Conservation (phyloP, 495 filamentous ascomycete genomes). For the Aspergillus homomorphus region DNA sequence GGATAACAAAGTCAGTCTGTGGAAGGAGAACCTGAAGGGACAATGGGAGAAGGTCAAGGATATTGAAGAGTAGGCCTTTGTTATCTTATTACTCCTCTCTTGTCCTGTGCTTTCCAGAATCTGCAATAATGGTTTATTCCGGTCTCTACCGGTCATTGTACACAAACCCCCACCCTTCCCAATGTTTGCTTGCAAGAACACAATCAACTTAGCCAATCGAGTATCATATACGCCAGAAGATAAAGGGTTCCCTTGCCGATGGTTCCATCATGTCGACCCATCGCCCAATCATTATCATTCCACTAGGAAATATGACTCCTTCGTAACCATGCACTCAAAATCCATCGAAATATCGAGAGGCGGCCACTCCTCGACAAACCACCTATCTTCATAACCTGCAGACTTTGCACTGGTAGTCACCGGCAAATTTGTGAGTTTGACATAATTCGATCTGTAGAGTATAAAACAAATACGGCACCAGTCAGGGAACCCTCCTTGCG, state of each 20-base stretch:
- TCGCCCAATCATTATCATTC: constrained; percentile 45
- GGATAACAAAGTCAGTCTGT: constrained; percentile 90
- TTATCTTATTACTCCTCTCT: constrained; percentile 14
- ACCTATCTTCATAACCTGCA: constrained; percentile 9
- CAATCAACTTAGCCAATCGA: not conserved
- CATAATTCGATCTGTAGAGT: constrained; percentile 22
- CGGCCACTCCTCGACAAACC: constrained; percentile 20
- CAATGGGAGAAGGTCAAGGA: constrained; percentile 94
- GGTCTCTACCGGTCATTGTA: constrained; percentile 6
- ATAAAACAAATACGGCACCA: constrained; percentile 46
- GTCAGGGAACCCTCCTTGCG: constrained; percentile 31
- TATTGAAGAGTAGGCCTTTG: constrained; percentile 72
- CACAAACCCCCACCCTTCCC: no score
- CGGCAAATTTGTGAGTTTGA: not conserved
- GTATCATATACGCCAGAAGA: not conserved
- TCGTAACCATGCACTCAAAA: constrained; percentile 43
- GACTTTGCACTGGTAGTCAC: constrained; percentile 1
- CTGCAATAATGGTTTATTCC: constrained; percentile 12
- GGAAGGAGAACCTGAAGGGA: constrained; percentile 60
- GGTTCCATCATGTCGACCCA: constrained; percentile 37
- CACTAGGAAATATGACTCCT: constrained; percentile 49
- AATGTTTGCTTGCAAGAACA: not conserved
- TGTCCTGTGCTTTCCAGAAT: constrained; percentile 16
- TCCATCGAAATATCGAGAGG: constrained; percentile 9
- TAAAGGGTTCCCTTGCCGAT: constrained; percentile 13